Evolutionary conservation across 257 asterid genomes (phyloP), one percentile per base, ranked within the genome.

Genomic region (Gentiana macrophylla): DNA sequence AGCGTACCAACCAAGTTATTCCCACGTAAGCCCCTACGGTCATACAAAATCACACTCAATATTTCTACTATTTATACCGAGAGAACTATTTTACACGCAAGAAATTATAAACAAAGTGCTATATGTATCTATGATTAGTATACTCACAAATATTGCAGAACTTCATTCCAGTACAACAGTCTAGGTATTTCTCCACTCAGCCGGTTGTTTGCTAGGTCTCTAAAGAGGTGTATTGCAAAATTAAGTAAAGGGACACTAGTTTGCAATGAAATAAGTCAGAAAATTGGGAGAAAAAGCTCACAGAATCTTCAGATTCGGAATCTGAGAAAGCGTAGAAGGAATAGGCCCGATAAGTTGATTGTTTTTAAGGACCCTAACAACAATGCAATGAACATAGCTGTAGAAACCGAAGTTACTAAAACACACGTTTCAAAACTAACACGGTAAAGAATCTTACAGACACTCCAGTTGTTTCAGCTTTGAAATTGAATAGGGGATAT

Each of bases 301-400:
- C 99, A 92, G 72, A 56, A 80, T 54, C 69, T 92, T 88, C 73
- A 92, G 69, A 75, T 92, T 85, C 1, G 99, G 99, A 68, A 92
- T 86, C 78, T 92, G 99, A 52, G 99, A 92, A 58, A 92, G 76
- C 3, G 99, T 92, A 0, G 99, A 92, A 32, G 99, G 99, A 57
- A 92, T 80, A 5, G 95, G 97, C 56, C 99, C 99, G 15, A 84
- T 88, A 71, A 92, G 68, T 70, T 81, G 86, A 61, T 89, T 86
- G 55, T 77, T 86, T 70, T 89, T 89, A 68, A 89, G 56, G 53
- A 86, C 59, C 83, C 97, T 89, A 69, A 15, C 6, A 47, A 4
- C 33, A 52, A 60, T 32, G 8, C 38, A 3, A 43, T 3, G 24
- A n/a, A 12, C 8, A 41, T 41, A 10, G 46, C 5, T 41, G 9